Conservation (phyloP, 345 rosid genomes). For the Nasturtium officinale region DNA sequence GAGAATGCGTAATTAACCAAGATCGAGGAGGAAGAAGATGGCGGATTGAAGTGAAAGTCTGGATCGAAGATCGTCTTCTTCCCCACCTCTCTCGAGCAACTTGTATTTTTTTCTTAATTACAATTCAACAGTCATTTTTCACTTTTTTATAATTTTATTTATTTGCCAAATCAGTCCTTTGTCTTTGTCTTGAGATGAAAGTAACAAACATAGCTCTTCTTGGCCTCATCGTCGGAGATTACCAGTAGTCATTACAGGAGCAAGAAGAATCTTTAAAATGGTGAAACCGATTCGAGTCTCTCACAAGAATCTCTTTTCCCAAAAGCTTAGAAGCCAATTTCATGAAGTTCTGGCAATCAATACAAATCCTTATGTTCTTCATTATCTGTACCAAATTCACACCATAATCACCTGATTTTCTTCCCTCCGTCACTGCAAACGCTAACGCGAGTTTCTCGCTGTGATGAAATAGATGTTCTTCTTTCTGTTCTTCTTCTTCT, state of each 20-base stretch:
- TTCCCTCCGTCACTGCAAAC: conserved; percentile 57
- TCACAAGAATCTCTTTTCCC: conserved; percentile 66
- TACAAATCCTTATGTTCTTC: conserved; percentile 82
- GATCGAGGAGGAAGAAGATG: conserved; percentile 30
- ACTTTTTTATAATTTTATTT: conserved; percentile 15
- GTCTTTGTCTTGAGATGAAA: conserved; percentile 37
- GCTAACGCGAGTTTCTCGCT: conserved; percentile 89
- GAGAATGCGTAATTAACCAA: neutral
- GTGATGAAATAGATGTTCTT: conserved; percentile 68
- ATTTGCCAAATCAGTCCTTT: conserved; percentile 30
- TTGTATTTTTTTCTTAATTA: conserved; percentile 31
- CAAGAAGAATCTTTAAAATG: conserved; percentile 63
- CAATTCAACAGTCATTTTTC: conserved; percentile 19
- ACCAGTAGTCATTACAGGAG: conserved; percentile 90
- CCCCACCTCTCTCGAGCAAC: conserved; percentile 24
- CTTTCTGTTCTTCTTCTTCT: conserved; percentile 48
- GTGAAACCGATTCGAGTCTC: conserved; percentile 89
- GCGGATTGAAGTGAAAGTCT: conserved; percentile 27
- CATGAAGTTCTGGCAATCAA: conserved; percentile 94
- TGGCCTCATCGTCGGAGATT: conserved; percentile 27
- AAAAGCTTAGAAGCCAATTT: conserved; percentile 69
- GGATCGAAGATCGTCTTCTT: conserved; percentile 45
- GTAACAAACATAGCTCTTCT: conserved; percentile 15
- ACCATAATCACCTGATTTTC: conserved; percentile 30
- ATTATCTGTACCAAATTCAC: conserved; percentile 54